phyloP scores from a whole-genome alignment of 108 stramenopile species.

The Cylindrotheca closterium region DNA sequence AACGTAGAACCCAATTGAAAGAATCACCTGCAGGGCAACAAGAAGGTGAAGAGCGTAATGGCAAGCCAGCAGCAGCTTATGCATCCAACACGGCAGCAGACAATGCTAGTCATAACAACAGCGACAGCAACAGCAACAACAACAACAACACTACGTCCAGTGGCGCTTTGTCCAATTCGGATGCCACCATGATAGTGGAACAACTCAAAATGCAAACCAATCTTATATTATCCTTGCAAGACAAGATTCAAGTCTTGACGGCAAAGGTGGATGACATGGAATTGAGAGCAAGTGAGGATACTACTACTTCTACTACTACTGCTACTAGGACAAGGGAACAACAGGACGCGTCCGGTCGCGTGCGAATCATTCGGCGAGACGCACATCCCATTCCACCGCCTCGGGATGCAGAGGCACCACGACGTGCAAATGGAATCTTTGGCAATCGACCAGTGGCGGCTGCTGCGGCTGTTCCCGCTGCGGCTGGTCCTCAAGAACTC shows the following conservation, averaged over 20 bases:
- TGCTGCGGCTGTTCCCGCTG: not conserved
- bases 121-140: not conserved
- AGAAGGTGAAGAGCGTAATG: not conserved
- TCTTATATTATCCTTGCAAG: slow-evolving; percentile 32
- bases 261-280: slow-evolving; percentile 13
- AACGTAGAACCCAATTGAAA: too few relatives aligned
- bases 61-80: not conserved
- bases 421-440: not conserved
- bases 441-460: slow-evolving; percentile 4
- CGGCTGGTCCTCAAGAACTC: slow-evolving; percentile 1
- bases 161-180: not conserved
- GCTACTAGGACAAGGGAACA: not conserved
- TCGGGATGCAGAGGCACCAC: not conserved
- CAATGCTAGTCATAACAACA: not conserved
- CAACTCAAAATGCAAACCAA: slow-evolving; percentile 34
- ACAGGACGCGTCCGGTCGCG: too few relatives aligned
- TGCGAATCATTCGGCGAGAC: not conserved
- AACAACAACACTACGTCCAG: slow-evolving; percentile 1
- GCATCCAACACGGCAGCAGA: not conserved
- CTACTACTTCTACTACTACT: not conserved
- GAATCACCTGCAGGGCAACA: too few relatives aligned
- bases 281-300: not conserved
- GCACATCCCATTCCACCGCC: not conserved
- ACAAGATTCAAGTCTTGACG: slow-evolving; percentile 27
- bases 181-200: slow-evolving; percentile 6